A percentile compares a stretch with the other conserved stretches of the same genome.
These are phyloP conservation scores for Salvia hispanica DNA, from an alignment of 257 asterid genomes.

Conservation along the genomic window DNA sequence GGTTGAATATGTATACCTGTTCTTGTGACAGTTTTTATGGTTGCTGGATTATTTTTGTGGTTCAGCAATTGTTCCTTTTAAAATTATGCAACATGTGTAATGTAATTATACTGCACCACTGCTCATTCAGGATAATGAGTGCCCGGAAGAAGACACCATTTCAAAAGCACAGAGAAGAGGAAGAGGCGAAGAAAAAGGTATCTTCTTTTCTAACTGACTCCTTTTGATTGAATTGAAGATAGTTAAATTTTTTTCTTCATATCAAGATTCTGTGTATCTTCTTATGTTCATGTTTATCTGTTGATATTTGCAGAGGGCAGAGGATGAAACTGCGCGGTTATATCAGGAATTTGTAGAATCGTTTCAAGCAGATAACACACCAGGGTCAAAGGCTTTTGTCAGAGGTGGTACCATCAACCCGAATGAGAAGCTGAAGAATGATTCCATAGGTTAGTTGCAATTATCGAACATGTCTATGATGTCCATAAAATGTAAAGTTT, in stretches of 20 bases:
- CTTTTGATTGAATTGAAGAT: constrained; percentile 13
- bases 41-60: too few species aligned
- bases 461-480: not conserved
- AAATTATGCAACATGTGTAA: not conserved
- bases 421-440: constrained; percentile 63
- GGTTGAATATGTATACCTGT: not conserved
- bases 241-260: not conserved
- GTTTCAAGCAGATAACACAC: constrained; percentile 69
- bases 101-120: constrained; percentile 28
- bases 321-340: constrained; percentile 82
- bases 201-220: constrained; percentile 16
- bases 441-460: constrained; percentile 66
- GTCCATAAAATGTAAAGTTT: constrained; percentile 20
- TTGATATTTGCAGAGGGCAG: constrained; percentile 63
- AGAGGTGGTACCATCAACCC: constrained; percentile 91
- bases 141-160: constrained; percentile 87
- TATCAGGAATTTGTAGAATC: constrained; percentile 87
- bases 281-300: constrained; percentile 8
- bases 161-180: constrained; percentile 96
- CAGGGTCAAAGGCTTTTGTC: constrained; percentile 84
- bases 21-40: not conserved
- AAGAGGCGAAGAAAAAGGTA: constrained; percentile 90
- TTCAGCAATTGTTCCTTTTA: too few species aligned
- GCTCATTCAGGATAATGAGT: constrained; percentile 58
- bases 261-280: not conserved